Base-by-base conservation (phyloP, 495 filamentous ascomycete species). In the Hapsidospora chrysogenum region DNA sequence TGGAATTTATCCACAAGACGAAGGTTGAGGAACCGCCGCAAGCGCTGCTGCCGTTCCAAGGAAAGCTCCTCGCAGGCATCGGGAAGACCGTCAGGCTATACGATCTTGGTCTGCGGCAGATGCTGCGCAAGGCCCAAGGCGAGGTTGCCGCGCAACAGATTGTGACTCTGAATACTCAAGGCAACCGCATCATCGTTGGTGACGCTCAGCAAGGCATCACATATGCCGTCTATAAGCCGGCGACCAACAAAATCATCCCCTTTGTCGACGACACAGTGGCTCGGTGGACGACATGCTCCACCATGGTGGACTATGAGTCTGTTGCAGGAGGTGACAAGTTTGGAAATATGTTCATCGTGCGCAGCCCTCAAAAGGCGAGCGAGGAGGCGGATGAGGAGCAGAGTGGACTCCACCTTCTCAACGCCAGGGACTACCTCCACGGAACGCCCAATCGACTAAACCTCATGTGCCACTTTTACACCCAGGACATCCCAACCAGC, bases 291-390 rank as follows among this genome's bases (percentile, higher is more conserved):
- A 86, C 81, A 1, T 74, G 76, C 31, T 80, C 76, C 1, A 68
- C 82, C 4, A 94, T 96, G 87, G 76, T 95, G 1, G 92, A 99
- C 51, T 99, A 99, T 56, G 89, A 96, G 51, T 94, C 87, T 1
- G 74, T 80, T 13, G 89, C 85, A 9, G 89, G 86, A 22, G 92
- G 92, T 28, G 92, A 99, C 59, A 94, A 92, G 50, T 99, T 99
- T 41, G 92, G 92, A 30, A 96, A 96, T 45, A 48, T 99, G 2
- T 96, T 85, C 84, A 66, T 96, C 25, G 51, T 96, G 37, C 79
- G 92, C 9, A 87, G 80, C 45, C 85, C 92, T 0, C 69, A 75
- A 40, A 87, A 92, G 51, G 73, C 76, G 2, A 87, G 80, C 1
- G 82, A 87, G 35, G 79, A 92, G 47, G 71, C 80, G 1, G 89